A percentile compares a stretch with the other conserved stretches of the same genome.
Conservation (phyloP, 106 monocot species). For the Narthecium ossifragum region DNA sequence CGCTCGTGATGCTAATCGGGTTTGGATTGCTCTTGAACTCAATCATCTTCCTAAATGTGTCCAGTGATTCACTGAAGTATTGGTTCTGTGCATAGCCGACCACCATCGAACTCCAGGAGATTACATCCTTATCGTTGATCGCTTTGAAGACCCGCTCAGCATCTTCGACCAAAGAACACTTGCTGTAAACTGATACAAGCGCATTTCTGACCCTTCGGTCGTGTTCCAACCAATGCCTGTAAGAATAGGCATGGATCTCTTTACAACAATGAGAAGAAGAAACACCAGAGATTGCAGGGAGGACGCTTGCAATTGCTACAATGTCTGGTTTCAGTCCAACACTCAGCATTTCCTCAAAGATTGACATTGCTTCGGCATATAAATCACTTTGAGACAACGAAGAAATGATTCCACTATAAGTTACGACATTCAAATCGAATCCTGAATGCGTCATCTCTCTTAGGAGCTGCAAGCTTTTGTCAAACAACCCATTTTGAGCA, state of each 20-base stretch:
- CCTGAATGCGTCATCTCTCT: conserved; percentile 33
- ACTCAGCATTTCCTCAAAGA: conserved; percentile 35
- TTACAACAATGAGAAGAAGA: conserved; percentile 24
- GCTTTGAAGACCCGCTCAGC: conserved; percentile 29
- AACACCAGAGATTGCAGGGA: conserved; percentile 36
- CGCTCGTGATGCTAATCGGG: conserved; percentile 38
- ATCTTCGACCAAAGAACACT: conserved; percentile 15
- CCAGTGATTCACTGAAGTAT: conserved; percentile 26
- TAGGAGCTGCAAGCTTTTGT: conserved; percentile 43
- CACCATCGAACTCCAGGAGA: conserved; percentile 74
- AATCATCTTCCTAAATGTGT: conserved; percentile 42
- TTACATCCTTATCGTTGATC: conserved; percentile 33
- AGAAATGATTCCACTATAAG: conserved; percentile 67
- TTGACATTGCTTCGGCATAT: conserved; percentile 23
- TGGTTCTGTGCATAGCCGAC: conserved; percentile 43
- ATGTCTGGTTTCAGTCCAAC: conserved; percentile 40
- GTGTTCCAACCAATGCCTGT: conserved; percentile 19
- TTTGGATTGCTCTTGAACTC: conserved; percentile 24
- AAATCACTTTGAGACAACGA: conserved; percentile 31
- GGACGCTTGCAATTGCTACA: conserved; percentile 39
- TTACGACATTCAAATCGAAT: conserved; percentile 43
- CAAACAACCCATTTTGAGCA: conserved; percentile 39
- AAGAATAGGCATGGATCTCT: conserved; percentile 49
- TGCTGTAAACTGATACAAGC: conserved; percentile 51
- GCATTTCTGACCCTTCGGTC: conserved; percentile 58